Conservation (phyloP, 179 eudicot genomes). For the Actinidia arguta region DNA sequence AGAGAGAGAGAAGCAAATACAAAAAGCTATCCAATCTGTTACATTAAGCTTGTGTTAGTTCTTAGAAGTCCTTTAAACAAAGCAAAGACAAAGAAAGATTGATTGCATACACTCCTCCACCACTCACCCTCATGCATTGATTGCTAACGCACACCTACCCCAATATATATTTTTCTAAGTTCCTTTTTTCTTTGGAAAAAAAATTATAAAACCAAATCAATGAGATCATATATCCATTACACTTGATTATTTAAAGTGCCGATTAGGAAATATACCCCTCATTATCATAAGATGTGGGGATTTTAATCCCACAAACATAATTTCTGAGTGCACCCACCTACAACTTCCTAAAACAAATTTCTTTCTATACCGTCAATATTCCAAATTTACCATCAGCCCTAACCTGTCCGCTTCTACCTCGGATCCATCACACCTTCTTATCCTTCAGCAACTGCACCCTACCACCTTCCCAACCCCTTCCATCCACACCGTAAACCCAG, state of each 20-base stretch:
- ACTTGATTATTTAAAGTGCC: background rate
- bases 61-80: background rate
- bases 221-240: background rate
- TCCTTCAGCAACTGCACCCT: no score
- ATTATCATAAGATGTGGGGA: no score
- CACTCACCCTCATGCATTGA: conserved; percentile 11
- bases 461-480: no score
- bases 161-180: background rate
- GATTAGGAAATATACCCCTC: background rate
- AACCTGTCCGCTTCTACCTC: no score
- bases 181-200: background rate
- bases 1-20: background rate
- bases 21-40: background rate
- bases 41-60: background rate
- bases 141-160: conserved; percentile 14
- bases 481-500: no score
- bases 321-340: no score
- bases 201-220: background rate
- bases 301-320: no score
- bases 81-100: conserved; percentile 4
- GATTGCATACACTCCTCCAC: conserved; percentile 9
- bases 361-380: no score
- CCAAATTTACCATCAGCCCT: no score
- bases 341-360: no score
- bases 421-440: no score